Conservation (phyloP, 2,329 filamentous ascomycete genomes). For the Aspergillus aculeatinus region DNA sequence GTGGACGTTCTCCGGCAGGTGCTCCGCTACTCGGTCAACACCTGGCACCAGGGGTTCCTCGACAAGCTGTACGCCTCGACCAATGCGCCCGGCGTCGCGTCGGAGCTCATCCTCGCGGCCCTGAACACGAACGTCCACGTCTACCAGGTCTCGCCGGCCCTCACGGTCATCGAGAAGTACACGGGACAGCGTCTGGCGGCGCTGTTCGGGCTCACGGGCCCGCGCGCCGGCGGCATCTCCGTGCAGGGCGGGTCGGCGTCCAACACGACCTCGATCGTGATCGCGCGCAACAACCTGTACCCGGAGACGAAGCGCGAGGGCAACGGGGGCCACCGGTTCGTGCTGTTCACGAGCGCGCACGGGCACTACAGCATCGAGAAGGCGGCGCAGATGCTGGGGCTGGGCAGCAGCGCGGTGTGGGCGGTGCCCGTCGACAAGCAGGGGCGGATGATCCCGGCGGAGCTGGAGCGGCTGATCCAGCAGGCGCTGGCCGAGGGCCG, state of each 20-base stretch:
- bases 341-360: constrained; percentile 83
- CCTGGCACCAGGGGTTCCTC: constrained; percentile 96
- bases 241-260: constrained; percentile 80
- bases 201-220: constrained; percentile 73
- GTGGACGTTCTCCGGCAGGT: constrained; percentile 69
- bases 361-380: constrained; percentile 96
- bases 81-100: constrained; percentile 79
- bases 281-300: constrained; percentile 83
- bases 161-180: constrained; percentile 83
- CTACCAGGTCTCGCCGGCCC: constrained; percentile 86
- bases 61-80: constrained; percentile 94
- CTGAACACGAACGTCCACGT: constrained; percentile 95
- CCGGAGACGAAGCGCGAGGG: constrained; percentile 74
- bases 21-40: constrained; percentile 87
- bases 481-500: constrained; percentile 65
- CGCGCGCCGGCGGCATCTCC: constrained; percentile 68
- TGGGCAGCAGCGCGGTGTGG: constrained; percentile 74
- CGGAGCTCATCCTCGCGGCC: constrained; percentile 78
- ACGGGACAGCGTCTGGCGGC: constrained; percentile 71
- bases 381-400: constrained; percentile 83
- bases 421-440: constrained; percentile 68
- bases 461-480: constrained; percentile 63
- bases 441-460: constrained; percentile 69
- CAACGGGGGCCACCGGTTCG: constrained; percentile 64
- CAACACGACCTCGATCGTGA: constrained; percentile 80